Conservation (phyloP, 306 rosid species). For the Prunus kanzakura region DNA sequence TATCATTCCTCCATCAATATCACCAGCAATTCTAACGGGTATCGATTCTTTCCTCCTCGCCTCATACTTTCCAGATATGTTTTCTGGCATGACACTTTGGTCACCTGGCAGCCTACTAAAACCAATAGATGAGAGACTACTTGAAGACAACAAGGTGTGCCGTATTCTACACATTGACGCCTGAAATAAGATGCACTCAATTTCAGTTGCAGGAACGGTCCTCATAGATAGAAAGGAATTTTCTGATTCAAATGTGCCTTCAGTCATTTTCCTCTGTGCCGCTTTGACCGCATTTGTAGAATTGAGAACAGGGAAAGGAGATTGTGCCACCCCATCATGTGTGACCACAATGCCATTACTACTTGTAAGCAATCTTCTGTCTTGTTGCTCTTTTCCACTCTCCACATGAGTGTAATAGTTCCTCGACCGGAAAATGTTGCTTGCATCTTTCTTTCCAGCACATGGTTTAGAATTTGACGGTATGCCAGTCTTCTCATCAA, state of each 20-base stretch:
- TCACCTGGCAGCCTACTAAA: conserved; percentile 61
- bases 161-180: conserved; percentile 89
- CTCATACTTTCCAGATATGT: conserved; percentile 63
- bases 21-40: conserved; percentile 92
- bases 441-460: conserved; percentile 44
- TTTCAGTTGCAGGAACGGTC: conserved; percentile 80
- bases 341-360: conserved; percentile 32
- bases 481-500: conserved; percentile 62
- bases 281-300: conserved; percentile 57
- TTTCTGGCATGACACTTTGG: conserved; percentile 59
- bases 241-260: conserved; percentile 58
- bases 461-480: conserved; percentile 43
- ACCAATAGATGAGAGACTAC: conserved; percentile 51
- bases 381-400: conserved; percentile 57
- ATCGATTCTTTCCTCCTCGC: conserved; percentile 81
- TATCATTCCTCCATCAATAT: conserved; percentile 75
- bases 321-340: conserved; percentile 49
- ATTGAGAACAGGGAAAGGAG: conserved; percentile 48
- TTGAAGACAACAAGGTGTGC: conserved; percentile 65
- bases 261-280: conserved; percentile 51
- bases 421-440: conserved; percentile 42
- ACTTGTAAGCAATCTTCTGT: conserved; percentile 37
- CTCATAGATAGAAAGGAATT: conserved; percentile 53
- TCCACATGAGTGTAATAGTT: conserved; percentile 68
- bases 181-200: conserved; percentile 75